Conservation (phyloP, 2,329 filamentous ascomycete species). For the Fusarium hainanense region DNA sequence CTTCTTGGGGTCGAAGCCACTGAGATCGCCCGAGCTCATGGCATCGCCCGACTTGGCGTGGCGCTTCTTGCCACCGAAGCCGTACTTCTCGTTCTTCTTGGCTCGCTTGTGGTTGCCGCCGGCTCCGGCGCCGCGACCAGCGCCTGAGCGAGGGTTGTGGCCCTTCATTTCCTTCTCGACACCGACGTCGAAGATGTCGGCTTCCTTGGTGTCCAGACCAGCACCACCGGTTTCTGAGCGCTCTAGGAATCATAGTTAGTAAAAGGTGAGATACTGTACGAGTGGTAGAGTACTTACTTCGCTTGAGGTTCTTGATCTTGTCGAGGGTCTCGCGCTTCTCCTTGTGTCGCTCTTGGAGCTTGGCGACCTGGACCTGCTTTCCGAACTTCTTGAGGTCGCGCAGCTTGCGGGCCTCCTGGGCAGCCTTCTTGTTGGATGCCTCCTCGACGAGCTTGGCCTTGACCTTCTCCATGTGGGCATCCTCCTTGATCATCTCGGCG, state of each 20-base stretch:
- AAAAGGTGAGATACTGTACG: constrained; percentile 28
- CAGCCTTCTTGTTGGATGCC: constrained; percentile 90
- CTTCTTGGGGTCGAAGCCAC: constrained; percentile 80
- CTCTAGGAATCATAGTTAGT: constrained; percentile 67
- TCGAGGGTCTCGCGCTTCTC: constrained; percentile 92
- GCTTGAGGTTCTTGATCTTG: constrained; percentile 94
- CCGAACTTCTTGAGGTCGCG: constrained; percentile 98
- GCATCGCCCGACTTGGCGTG: constrained; percentile 92
- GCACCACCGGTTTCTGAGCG: constrained; percentile 76
- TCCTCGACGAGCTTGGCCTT: constrained; percentile 93
- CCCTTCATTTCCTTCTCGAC: constrained; percentile 73
- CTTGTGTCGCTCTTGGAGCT: constrained; percentile 93
- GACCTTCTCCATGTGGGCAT: constrained; percentile 98
- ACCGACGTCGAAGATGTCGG: constrained; percentile 90
- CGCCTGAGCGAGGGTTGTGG: constrained; percentile 53
- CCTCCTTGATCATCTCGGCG: constrained; percentile 98
- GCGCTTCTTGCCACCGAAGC: constrained; percentile 95
- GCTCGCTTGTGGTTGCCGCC: constrained; percentile 79
- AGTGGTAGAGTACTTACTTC: constrained; percentile 73
- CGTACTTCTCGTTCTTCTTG: constrained; percentile 95
- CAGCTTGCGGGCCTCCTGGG: constrained; percentile 89
- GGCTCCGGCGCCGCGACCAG: constrained; percentile 49
- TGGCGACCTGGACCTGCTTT: constrained; percentile 96
- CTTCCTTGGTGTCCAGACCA: constrained; percentile 76
- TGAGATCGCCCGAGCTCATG: constrained; percentile 81